These are phyloP conservation scores for Talaromyces piceae DNA, from an alignment of 2,329 filamentous ascomycete genomes.

Conservation along the genomic window DNA sequence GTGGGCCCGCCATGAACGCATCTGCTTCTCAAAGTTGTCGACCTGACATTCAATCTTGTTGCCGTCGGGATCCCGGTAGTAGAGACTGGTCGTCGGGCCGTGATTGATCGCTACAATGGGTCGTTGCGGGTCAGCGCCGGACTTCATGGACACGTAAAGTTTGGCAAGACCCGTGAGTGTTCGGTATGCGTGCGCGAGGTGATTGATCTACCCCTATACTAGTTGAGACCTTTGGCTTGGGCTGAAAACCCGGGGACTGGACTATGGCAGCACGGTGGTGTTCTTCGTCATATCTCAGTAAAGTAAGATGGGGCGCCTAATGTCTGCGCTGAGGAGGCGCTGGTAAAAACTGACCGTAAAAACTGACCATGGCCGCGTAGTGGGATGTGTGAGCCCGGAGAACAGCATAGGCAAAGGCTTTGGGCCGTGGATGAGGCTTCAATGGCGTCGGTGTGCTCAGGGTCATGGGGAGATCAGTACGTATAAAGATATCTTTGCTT, in stretches of 20 bases:
- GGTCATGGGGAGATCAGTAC: no score
- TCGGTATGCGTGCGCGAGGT: conserved; percentile 2
- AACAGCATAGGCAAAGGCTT: conserved; percentile 17
- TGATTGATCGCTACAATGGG: conserved; percentile 37
- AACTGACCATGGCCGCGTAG: conserved; percentile 26
- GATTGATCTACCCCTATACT: conserved; percentile 2
- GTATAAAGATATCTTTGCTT: no score
- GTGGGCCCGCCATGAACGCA: conserved; percentile 31
- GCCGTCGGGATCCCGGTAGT: conserved; percentile 45
- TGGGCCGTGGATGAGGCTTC: conserved; percentile 1
- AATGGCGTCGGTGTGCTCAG: no score
- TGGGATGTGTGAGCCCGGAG: conserved; percentile 18
- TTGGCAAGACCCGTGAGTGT: neutral
- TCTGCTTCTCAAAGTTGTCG: conserved; percentile 39
- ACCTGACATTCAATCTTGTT: conserved; percentile 44
- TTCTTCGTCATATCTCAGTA: conserved; percentile 42
- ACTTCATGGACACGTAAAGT: conserved; percentile 1
- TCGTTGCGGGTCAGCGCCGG: neutral
- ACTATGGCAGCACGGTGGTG: conserved; percentile 43
- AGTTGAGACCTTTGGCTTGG: conserved; percentile 26
- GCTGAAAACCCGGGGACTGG: conserved; percentile 28
- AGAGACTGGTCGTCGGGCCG: conserved; percentile 41
- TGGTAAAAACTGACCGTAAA: conserved; percentile 32
- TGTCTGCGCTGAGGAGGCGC: conserved; percentile 17
- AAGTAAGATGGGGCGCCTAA: no score